Conservation (phyloP, 78 protist species). For the Tieghemostelium lacteum region DNA sequence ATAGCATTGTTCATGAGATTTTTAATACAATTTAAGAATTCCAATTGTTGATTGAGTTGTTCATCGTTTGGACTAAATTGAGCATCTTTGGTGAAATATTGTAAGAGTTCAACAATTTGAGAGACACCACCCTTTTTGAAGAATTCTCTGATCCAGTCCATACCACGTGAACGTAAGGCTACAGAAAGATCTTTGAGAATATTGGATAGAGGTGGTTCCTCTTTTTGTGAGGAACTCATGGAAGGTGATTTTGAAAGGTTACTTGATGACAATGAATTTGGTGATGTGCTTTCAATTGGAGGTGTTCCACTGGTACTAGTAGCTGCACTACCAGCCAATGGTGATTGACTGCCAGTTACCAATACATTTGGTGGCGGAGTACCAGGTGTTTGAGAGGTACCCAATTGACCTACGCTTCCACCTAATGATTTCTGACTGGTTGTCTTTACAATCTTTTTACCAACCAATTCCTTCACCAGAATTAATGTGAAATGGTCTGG, state of each 20-base stretch:
- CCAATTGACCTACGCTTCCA: no score
- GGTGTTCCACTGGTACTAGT: background rate
- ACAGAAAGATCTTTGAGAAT: slow-evolving; percentile 70
- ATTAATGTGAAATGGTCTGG: slow-evolving; percentile 60
- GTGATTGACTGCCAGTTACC: no score
- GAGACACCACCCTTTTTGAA: slow-evolving; percentile 41
- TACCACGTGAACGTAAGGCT: slow-evolving; percentile 77
- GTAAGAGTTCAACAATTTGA: slow-evolving; percentile 41
- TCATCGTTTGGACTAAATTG: slow-evolving; percentile 41
- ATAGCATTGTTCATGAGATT: slow-evolving; percentile 62
- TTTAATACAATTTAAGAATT: slow-evolving; percentile 59
- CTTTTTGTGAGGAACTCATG: background rate
- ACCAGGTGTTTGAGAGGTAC: no score
- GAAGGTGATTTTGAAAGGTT: slow-evolving; percentile 4
- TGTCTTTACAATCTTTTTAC: background rate
- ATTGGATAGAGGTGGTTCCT: slow-evolving; percentile 8
- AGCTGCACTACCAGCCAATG: no score
- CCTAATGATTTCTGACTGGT: background rate
- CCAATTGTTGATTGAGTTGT: slow-evolving; percentile 33
- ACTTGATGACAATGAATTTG: background rate
- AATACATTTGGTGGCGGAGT: no score
- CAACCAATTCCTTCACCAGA: background rate
- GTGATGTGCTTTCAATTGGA: background rate
- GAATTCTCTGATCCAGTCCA: slow-evolving; percentile 71
- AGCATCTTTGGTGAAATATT: slow-evolving; percentile 13